Evolutionary conservation across 169 alveolate genomes (phyloP), one percentile per base, ranked within the genome.

Genomic region (Plasmodium billcollinsi): DNA sequence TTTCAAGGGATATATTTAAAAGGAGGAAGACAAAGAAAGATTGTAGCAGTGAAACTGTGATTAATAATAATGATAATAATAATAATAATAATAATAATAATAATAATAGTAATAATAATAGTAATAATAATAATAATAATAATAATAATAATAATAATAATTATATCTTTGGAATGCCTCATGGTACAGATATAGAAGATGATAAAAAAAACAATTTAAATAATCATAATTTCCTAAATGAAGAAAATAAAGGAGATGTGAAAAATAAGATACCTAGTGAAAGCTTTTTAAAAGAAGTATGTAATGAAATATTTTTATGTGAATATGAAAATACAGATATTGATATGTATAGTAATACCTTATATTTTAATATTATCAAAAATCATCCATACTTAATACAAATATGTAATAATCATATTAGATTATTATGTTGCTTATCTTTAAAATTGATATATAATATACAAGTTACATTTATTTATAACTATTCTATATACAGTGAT

Each of bases 291-390:
- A 50, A 59, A 18, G 49, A 76, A 9, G 49, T 4, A 11, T 75
- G 52, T 2, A 85, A 85, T 54, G 62, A 85, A 49, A 59, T 85
- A 2, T 59, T 47, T 20, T 54, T 85, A 11, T 85, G 92, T 26
- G 92, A 85, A 49, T 85, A 85, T 71, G 73, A 85, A 24, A 62
- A 85, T 45, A 73, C 74, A 14, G 92, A 85, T 71, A 39, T 85
- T 8, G 85, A 72, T 24, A 14, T 71, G 20, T 49, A 8, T 4
- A 54, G 56, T 29, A 85, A 85, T 61, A 71, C 88, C 0, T 49
- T 85, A 58, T 52, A 70, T 33, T 85, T 85, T 21, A 61, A 26
- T 21, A 70, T 61, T n/a, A 21, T 85, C 29, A 85, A 70, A 29
- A 85, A 72, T n/a, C 45, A 39, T 49, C 92, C 92, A 0, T 85